phyloP scores from a whole-genome alignment of 768 basidiomycete species.

The Punctularia strigosozonata region DNA sequence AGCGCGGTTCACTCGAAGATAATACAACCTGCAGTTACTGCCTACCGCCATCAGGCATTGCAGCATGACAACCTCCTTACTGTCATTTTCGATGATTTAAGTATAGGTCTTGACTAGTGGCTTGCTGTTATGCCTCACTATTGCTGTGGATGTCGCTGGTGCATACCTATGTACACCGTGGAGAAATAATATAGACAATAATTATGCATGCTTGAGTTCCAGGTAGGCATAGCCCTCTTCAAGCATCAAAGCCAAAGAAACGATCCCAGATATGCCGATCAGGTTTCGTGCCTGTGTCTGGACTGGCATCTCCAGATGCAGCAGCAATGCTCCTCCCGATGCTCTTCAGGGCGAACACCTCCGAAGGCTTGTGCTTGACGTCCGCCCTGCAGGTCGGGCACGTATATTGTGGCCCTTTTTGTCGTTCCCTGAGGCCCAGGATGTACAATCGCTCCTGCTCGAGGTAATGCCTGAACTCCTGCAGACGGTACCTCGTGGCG shows the following conservation, averaged over 20 bases:
- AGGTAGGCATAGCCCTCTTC: neutral
- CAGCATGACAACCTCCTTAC: too few relatives aligned
- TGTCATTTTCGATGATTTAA: too few relatives aligned
- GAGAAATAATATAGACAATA: too few relatives aligned
- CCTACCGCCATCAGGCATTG: too few relatives aligned
- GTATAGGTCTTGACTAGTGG: too few relatives aligned
- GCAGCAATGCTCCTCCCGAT: constrained; percentile 38
- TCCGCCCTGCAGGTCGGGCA: constrained; percentile 56
- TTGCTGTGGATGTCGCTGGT: too few relatives aligned
- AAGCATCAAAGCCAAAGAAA: constrained; percentile 15
- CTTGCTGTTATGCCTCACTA: too few relatives aligned
- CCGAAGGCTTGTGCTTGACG: constrained; percentile 38
- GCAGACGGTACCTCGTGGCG: too few relatives aligned
- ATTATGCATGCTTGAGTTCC: too few relatives aligned
- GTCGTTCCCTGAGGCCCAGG: neutral
- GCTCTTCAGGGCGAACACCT: constrained; percentile 50
- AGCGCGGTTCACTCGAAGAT: too few relatives aligned
- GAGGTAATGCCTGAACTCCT: constrained; percentile 3
- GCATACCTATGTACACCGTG: too few relatives aligned
- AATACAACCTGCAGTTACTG: too few relatives aligned
- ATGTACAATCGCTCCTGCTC: constrained; percentile 8
- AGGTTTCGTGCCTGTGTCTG: constrained; percentile 10
- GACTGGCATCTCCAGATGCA: constrained; percentile 35
- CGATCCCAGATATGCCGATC: neutral
- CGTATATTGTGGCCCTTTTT: constrained; percentile 39